A percentile compares a stretch with the other conserved stretches of the same genome.
Conservation (phyloP, 495 filamentous ascomycete genomes). For the Podospora appendiculata region DNA sequence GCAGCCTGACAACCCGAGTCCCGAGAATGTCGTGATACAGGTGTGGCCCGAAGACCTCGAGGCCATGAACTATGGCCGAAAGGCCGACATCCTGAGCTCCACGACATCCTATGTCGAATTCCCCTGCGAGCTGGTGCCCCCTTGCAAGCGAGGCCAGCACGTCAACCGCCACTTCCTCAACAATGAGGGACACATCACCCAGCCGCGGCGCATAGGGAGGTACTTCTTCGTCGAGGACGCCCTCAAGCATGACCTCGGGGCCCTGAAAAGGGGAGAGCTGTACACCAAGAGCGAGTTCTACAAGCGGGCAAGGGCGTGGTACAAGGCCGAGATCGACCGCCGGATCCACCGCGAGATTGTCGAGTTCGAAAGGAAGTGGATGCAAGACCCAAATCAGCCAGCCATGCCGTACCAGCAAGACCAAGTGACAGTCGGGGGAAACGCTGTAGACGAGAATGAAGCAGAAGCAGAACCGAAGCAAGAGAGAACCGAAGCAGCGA, state of each 20-base stretch:
- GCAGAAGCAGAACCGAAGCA: background rate
- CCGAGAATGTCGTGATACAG: no score
- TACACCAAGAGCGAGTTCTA: slow-evolving; percentile 17
- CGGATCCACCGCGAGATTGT: slow-evolving; percentile 1
- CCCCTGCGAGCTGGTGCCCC: background rate
- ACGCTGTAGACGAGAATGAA: background rate
- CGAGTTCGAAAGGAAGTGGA: background rate
- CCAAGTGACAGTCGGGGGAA: background rate
- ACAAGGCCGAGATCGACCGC: slow-evolving; percentile 24
- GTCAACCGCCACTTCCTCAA: background rate
- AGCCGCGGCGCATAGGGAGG: slow-evolving; percentile 3
- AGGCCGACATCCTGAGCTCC: no score
- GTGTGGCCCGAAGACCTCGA: no score
- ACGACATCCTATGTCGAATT: no score
- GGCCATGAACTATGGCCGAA: no score
- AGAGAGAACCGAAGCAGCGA: background rate
- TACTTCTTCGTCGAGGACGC: slow-evolving; percentile 13
- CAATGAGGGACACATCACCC: background rate
- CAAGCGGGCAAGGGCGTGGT: slow-evolving; percentile 19
- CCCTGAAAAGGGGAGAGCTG: slow-evolving; percentile 11
- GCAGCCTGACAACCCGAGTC: no score
- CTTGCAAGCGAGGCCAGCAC: background rate
- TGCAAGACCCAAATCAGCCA: background rate
- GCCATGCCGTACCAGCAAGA: no score
- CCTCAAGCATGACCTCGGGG: slow-evolving; percentile 11